Base-by-base conservation (phyloP, 352 stramenopile genomes). In the Phytophthora colocasiae region DNA sequence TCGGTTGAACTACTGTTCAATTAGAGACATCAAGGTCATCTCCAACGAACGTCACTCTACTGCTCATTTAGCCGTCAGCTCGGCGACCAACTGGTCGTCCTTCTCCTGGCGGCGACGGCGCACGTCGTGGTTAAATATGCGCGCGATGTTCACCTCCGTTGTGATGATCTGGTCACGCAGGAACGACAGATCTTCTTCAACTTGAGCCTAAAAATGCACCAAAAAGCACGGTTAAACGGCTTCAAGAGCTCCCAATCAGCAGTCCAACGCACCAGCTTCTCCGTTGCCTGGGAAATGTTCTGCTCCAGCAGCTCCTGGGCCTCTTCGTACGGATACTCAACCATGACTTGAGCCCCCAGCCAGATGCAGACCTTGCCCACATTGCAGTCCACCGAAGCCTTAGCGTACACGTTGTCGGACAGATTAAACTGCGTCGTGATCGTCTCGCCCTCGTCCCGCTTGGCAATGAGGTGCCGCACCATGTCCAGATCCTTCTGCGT, bases 81-180 rank as follows among this genome's bases (percentile, higher is more conserved):
- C 85, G 2, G 79, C 80, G 4, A 81, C 76, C 15, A 91, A 66
- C 47, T 77, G 69, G 44, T 90, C 78, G 45, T 93, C 85, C 63
- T 91, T 85, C 60, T 91, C 85, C 73, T 91, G 69, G 71, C 85
- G 87, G 58, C 87, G 87, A 53, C 87, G 87, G 51, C 86, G 84
- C 49, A 99, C 95, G 80, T 99, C 96, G 85, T 97, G 95, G 84
- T 99, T 99, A 80, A 98, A 99, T 72, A 99, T 97, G 57, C 97
- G 84, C 63, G 88, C 96, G 73, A 98, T 98, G 79, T 97, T 98
- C 31, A 99, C 97, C 82, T 99, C 97, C 0, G 93, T 96, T 32
- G 96, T 99, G 74, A 98, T 98, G 81, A 98, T 98, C 84, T 98
- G 94, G 83, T 99, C 96, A 29, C 96, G 87, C 29, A 98, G 82